Base-by-base conservation (phyloP, 805 yeast genomes). In the Torulaspora indica region DNA sequence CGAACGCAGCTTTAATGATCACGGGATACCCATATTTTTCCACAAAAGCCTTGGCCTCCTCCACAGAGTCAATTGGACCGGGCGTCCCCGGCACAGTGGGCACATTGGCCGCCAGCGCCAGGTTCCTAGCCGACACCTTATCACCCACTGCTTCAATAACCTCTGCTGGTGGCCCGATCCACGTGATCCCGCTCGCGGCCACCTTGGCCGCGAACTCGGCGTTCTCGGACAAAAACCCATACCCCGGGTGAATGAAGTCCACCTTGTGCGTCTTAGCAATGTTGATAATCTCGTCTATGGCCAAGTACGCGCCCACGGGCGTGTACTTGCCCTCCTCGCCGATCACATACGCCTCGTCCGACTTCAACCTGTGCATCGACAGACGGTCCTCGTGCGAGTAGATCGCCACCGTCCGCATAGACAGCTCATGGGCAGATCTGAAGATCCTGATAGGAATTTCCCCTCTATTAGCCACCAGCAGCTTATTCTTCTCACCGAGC, bases 81-180 rank as follows among this genome's bases (percentile, higher is more conserved):
- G 95, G 95, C 10, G 98, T 90, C 63, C 98, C 98, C 5, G 98
- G 98, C 20, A 91, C 97, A 30, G 82, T 84, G 10, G 98, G 98
- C 14, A 91, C 98, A 45, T 79, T 66, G 58, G 87, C 87, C 53
- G 74, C 73, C 39, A 75, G 77, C 42, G 98, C 98, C 58, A 91
- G 75, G 55, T 73, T 78, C 73, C 98, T 81, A 36, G 98, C 98
- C 53, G 88, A 77, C 34, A 93, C 98, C 73, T 91, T 91, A 71
- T 91, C 98, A 66, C 98, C 98, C 24, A 91, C 96, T 13, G 93
- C 71, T 57, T 91, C 97, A 57, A 91, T 91, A 48, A 95, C 93
- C 43, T 73, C 72, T 58, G 84, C 79, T 15, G 89, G 78, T 23
- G 98, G 98, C 20, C 98, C 98, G 54, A 91, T 78, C 98, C 98